Evolutionary conservation across 2,329 filamentous ascomycete genomes (phyloP), one percentile per base, ranked within the genome.

Genomic region (Cladosporium sp.): DNA sequence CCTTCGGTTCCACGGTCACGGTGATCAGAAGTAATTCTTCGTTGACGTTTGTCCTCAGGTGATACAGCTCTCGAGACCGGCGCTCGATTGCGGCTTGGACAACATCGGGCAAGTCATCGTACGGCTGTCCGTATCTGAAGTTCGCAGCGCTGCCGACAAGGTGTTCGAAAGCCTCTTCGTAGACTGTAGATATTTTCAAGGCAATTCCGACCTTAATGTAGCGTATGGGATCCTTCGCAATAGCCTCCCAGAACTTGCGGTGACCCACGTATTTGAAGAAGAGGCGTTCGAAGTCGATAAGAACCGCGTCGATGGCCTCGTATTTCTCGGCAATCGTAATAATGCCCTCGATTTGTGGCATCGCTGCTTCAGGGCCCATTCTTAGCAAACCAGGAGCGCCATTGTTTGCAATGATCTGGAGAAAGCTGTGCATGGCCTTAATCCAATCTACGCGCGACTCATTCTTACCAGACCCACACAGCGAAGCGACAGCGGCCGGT

Each of bases 91-190:
- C 45, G 3, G 46, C 28, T 1, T 32, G 51, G 4, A 64, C 53
- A 0, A 49, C 46, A 7, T 45, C 38, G 2, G 60, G 53, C 0
- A 64, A 18, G 16, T 16, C 32, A 10, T 16, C 10, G 1, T 7
- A 1, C 8, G n/a, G 8, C 11, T 28, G 16, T 32, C 56, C 7
- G 13, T 45, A 5, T 42, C 52, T 1, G 48, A 18, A 8, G 58
- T 63, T 45, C 2, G 68, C 66, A 18, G 63, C 59, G 0, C 58
- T 54, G 48, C 69, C 67, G 1, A 63, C 60, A 7, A 72, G 51
- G 54, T 73, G 68, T 14, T 70, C 63, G 2, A 70, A 58, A 11
- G 66, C 61, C 46, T 72, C 70, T 5, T 64, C 64, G 56, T 67
- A 72, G 10, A 72, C 63, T 1, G 53, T 45, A 1, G 49, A 45